Evolutionary conservation across 768 basidiomycete species (phyloP).

Genomic region (Lanmaoa pseudosensibilis): DNA sequence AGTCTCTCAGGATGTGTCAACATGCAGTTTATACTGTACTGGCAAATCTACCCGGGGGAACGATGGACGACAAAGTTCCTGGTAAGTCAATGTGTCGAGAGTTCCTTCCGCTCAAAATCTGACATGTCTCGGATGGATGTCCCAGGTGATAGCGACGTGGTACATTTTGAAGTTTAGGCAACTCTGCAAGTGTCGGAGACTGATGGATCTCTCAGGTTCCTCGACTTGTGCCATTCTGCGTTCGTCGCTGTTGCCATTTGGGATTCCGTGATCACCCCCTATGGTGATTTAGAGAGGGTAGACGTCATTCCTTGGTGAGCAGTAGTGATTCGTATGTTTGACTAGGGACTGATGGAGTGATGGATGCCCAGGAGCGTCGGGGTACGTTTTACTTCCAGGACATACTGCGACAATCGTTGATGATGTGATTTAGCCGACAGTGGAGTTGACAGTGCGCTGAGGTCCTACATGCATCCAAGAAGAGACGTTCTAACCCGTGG

Average conservation of each 20-base stretch:
- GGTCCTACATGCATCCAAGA: background rate
- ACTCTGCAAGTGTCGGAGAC: background rate
- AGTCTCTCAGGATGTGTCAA: conserved; percentile 29
- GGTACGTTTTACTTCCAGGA: conserved; percentile 10
- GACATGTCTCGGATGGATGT: background rate
- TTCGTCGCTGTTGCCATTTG: conserved; percentile 24
- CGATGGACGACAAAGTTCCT: conserved; percentile 17
- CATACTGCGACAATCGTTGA: background rate
- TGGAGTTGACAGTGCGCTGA: conserved; percentile 22
- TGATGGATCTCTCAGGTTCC: conserved; percentile 12
- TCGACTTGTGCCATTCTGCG: conserved; percentile 27
- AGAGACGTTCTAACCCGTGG: background rate
- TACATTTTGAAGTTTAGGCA: background rate
- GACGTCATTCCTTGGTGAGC: conserved; percentile 27
- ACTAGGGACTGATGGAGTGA: background rate
- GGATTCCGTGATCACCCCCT: conserved; percentile 23
- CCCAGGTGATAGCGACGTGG: conserved; percentile 25
- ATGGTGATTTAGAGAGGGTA: conserved; percentile 12
- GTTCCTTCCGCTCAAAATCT: no score
- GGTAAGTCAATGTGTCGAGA: conserved; percentile 8
- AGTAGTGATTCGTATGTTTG: background rate
- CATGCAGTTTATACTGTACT: conserved; percentile 29
- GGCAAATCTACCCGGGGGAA: conserved; percentile 17
- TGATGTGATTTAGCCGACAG: conserved; percentile 11
- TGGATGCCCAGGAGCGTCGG: conserved; percentile 22